Percentiles rank a stretch among this genome's conserved stretches.
phyloP scores from a whole-genome alignment of 805 yeast species.

The Kregervanrija pseudodelftensis region DNA sequence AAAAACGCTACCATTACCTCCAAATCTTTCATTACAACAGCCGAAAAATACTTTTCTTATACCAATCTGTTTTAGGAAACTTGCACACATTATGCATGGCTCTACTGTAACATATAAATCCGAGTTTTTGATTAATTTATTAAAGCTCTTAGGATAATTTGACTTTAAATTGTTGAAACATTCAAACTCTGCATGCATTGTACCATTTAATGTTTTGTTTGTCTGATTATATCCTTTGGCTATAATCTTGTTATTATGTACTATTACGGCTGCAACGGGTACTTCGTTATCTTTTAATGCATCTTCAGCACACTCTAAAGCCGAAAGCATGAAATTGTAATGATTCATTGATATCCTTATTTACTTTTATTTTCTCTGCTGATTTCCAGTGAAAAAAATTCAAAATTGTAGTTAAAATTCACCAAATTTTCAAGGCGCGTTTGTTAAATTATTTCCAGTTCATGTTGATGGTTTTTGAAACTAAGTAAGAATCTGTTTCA shows the following conservation, averaged over 20 bases:
- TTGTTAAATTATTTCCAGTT: no score
- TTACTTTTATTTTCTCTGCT: no score
- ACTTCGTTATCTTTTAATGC: slow-evolving; percentile 69
- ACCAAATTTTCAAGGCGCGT: no score
- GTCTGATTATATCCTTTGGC: slow-evolving; percentile 84
- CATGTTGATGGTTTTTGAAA: no score
- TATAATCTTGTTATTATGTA: slow-evolving; percentile 41
- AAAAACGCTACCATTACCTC: slow-evolving; percentile 90
- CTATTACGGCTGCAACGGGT: slow-evolving; percentile 80
- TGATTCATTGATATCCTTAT: slow-evolving; percentile 6
- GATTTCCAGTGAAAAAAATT: no score
- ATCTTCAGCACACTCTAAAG: slow-evolving; percentile 49
- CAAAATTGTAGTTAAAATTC: no score
- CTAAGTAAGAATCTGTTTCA: no score
- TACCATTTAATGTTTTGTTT: slow-evolving; percentile 77
- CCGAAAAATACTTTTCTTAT: slow-evolving; percentile 77
- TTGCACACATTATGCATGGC: slow-evolving; percentile 98
- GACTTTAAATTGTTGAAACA: slow-evolving; percentile 55
- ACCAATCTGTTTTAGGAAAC: slow-evolving; percentile 76
- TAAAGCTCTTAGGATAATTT: slow-evolving; percentile 21
- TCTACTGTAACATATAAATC: slow-evolving; percentile 90
- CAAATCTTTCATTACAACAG: slow-evolving; percentile 91
- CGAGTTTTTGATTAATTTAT: slow-evolving; percentile 42
- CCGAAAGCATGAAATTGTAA: slow-evolving; percentile 41
- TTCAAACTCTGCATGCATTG: slow-evolving; percentile 86